A percentile compares a stretch with the other conserved stretches of the same genome.
These are phyloP conservation scores for Apiospora hydei DNA, from an alignment of 2,329 filamentous ascomycete genomes.

Conservation along the genomic window DNA sequence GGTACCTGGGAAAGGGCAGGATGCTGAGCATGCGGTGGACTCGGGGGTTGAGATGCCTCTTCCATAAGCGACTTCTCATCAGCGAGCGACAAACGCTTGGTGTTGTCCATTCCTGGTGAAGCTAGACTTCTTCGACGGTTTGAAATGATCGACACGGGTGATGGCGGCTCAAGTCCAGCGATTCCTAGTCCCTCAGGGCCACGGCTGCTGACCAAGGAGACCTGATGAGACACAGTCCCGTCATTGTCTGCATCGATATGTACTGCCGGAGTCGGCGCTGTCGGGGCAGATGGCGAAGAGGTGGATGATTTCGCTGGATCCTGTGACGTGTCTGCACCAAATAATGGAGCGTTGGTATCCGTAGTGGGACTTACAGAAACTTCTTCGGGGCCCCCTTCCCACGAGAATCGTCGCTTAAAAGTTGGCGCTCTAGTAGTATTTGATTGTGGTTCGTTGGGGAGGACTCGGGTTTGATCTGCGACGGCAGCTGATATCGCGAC, in stretches of 20 bases:
- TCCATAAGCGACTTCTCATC: slow-evolving; percentile 54
- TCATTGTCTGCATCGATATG: slow-evolving; percentile 28
- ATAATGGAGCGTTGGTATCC: slow-evolving; percentile 18
- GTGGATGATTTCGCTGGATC: slow-evolving; percentile 15
- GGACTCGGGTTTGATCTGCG: background rate
- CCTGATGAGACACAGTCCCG: slow-evolving; percentile 43
- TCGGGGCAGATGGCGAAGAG: background rate
- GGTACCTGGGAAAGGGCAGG: slow-evolving; percentile 36
- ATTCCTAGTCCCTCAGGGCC: slow-evolving; percentile 38
- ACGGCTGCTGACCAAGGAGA: slow-evolving; percentile 47
- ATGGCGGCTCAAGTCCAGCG: slow-evolving; percentile 48
- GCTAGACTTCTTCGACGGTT: slow-evolving; percentile 40
- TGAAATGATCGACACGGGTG: slow-evolving; percentile 50
- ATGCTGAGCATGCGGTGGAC: slow-evolving; percentile 49
- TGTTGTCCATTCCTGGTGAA: slow-evolving; percentile 23
- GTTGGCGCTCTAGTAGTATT: slow-evolving; percentile 24
- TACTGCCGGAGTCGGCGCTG: slow-evolving; percentile 25
- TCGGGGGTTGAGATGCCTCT: slow-evolving; percentile 44
- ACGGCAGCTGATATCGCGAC: background rate
- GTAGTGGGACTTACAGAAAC: slow-evolving; percentile 28
- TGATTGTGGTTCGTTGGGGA: slow-evolving; percentile 26
- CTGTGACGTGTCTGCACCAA: background rate
- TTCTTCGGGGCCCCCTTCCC: slow-evolving; percentile 47
- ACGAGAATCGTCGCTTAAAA: slow-evolving; percentile 48
- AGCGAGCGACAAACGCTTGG: slow-evolving; percentile 46